These are phyloP conservation scores for Solanum arcanum DNA, from an alignment of 257 asterid species.

Conservation along the genomic window DNA sequence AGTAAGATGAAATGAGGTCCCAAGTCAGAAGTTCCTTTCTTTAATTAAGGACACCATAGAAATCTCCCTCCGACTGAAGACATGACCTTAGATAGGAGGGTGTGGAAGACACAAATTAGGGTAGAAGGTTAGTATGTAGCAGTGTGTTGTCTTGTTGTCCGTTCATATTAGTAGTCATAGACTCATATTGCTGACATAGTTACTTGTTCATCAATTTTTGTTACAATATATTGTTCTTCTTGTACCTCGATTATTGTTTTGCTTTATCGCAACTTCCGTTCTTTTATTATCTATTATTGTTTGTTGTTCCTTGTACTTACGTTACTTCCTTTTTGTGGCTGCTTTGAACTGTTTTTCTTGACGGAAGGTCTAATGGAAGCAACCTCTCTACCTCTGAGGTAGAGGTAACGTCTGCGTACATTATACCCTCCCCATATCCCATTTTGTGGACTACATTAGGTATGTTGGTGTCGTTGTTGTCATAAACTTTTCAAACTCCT, in stretches of 20 bases:
- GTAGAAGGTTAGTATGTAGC: background rate
- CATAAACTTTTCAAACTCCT: background rate
- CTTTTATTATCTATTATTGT: too few species aligned
- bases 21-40: background rate
- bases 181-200: background rate
- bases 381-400: background rate
- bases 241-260: background rate
- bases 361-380: background rate
- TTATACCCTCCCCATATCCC: background rate
- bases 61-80: background rate
- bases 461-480: background rate
- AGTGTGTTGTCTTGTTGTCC: background rate
- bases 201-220: background rate
- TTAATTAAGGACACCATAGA: background rate
- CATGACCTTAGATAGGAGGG: background rate
- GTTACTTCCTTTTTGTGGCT: background rate
- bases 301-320: background rate
- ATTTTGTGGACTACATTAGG: background rate
- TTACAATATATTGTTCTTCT: background rate
- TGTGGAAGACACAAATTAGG: background rate
- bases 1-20: background rate
- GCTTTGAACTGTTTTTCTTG: background rate
- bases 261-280: background rate
- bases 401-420: too few species aligned
- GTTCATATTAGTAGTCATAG: background rate